These are phyloP conservation scores for Talaromyces sp. DNA, from an alignment of 2,329 filamentous ascomycete species.

Conservation along the genomic window DNA sequence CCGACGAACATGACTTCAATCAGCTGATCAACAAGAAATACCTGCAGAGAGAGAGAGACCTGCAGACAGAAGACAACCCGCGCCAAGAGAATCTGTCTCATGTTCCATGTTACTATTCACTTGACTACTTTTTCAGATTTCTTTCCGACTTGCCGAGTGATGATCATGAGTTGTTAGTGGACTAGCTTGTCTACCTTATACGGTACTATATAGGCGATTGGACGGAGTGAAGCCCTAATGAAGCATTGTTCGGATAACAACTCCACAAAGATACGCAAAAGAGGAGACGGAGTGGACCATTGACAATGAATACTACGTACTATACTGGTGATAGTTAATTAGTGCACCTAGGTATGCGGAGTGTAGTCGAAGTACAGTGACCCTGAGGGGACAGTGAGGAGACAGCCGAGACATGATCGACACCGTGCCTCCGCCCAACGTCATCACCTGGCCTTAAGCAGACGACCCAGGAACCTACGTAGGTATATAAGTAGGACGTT, in stretches of 20 bases:
- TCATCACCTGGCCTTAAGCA: neutral
- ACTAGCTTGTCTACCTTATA: neutral
- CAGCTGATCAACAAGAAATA: no score
- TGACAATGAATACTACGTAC: neutral
- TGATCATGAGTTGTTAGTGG: neutral
- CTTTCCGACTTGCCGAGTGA: neutral
- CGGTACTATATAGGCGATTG: no score
- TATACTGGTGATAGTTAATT: neutral
- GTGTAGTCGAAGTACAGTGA: neutral
- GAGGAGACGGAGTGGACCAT: neutral
- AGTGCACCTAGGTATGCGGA: neutral
- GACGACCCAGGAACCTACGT: neutral
- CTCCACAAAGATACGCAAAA: neutral
- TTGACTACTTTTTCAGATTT: no score
- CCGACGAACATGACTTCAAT: no score
- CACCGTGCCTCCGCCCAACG: neutral
- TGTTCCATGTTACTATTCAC: no score
- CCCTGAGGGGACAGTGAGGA: no score
- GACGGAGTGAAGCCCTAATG: neutral
- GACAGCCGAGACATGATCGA: slow-evolving; percentile 8
- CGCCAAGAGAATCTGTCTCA: no score
- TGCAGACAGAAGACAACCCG: no score
- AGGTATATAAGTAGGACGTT: neutral
- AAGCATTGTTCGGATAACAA: neutral
- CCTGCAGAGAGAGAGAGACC: no score